Base-by-base conservation (phyloP, 2,329 filamentous ascomycete genomes). In the Raffaelea arxii region DNA sequence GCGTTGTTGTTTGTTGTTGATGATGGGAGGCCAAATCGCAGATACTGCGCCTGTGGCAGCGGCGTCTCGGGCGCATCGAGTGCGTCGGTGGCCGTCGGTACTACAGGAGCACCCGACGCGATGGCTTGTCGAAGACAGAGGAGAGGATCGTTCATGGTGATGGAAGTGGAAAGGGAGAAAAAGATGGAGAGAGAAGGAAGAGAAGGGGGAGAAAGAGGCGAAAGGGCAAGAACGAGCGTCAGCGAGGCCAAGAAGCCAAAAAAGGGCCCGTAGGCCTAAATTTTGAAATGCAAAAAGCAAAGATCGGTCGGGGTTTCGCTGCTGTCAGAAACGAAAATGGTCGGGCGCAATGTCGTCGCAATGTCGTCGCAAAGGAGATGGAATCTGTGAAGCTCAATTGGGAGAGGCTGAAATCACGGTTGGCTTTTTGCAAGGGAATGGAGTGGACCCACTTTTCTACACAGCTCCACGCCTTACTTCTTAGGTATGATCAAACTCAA, bases 41-140 rank as follows among this genome's bases (percentile, higher is more conserved):
- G 75, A 60, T 90, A 80, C 9, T 81, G 84, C n/a, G 89, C 88
- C 59, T 80, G 70, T 43, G 87, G 80, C 43, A 96, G 77, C 53
- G 71, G 62, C 12, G 83, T 78, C 56, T 84, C 75, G 46, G 72
- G 67, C 23, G 75, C 74, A 41, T 77, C 71, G 14, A 78, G 71
- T 56, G 88, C 80, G 54, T 78, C 67, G 46, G 81, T 84, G 47
- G 80, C 83, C 48, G 84, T 86, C 38, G 90, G 86, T 46, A 86
- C 75, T 48, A 90, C 84, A 43, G 80, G 66, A 57, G 74, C 77
- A 56, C 74, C 75, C 48, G 80, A 76, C 46, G 84, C 80, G 66
- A 97, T 92, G 53, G 86, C 82, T 61, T 85, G 81, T 59, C 90
- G 86, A 56, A 97, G 76, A 53, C 92, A 81, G 54, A 89, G 74